phyloP scores from a whole-genome alignment of 2,329 filamentous ascomycete species.

The Monilinia vaccinii-corymbosi region DNA sequence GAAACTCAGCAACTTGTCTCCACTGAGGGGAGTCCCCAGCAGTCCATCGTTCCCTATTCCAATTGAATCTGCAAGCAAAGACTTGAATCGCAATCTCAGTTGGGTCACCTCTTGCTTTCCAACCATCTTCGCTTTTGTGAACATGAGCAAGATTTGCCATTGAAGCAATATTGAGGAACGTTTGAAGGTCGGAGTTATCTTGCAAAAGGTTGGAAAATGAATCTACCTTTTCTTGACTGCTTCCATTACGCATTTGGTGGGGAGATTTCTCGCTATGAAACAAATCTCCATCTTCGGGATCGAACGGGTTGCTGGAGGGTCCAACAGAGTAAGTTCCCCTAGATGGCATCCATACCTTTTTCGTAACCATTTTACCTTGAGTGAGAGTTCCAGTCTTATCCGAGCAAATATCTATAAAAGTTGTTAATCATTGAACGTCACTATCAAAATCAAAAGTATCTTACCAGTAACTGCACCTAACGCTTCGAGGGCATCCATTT shows the following conservation, averaged over 20 bases:
- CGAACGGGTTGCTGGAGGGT: conserved; percentile 39
- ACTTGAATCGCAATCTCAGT: conserved; percentile 70
- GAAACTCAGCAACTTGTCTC: conserved; percentile 57
- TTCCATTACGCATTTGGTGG: neutral
- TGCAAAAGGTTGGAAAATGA: conserved; percentile 31
- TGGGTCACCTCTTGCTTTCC: conserved; percentile 57
- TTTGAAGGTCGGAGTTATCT: conserved; percentile 39
- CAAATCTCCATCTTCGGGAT: conserved; percentile 40
- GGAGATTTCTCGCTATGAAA: conserved; percentile 30
- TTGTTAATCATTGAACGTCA: conserved; percentile 34
- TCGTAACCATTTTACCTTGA: conserved; percentile 38
- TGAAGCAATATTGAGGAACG: conserved; percentile 53
- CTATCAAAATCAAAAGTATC: conserved; percentile 19
- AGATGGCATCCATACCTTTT: conserved; percentile 45
- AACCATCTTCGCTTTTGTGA: conserved; percentile 42
- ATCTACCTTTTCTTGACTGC: neutral
- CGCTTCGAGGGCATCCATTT: conserved; percentile 45
- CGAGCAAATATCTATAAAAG: conserved; percentile 47
- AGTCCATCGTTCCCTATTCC: conserved; percentile 46
- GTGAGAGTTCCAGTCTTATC: conserved; percentile 69
- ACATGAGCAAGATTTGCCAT: conserved; percentile 58
- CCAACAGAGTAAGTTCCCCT: conserved; percentile 44
- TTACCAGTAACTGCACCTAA: conserved; percentile 48
- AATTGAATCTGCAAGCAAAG: conserved; percentile 59
- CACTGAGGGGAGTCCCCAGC: conserved; percentile 42